Evolutionary conservation across 768 basidiomycete species (phyloP), one percentile per base, ranked within the genome.

Genomic region (Serendipita sp.): DNA sequence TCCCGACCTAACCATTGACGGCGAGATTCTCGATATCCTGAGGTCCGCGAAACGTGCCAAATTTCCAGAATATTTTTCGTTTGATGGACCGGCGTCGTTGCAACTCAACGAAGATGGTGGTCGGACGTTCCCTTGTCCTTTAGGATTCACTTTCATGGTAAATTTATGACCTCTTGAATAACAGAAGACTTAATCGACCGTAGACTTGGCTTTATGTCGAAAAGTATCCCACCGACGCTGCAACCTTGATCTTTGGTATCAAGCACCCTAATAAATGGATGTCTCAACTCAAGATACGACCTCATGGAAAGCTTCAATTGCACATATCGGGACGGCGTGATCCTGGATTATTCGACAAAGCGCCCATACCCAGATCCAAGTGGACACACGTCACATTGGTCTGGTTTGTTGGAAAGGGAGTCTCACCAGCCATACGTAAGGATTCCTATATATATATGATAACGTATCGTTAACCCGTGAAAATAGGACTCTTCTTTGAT

Each of bases 11-110:
- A 45, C 44, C 11, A 44, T 70, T 23, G 62, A 70, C 44, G 37
- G 65, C 3, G 64, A 68, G 45, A 68, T 88, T 40, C 71, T 91
- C 50, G 88, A 88, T 48, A 73, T 89, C 31, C 77, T 91, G 63
- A 81, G 86, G 4, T 78, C 80, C 52, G 83, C 82, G 2, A 84
- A 88, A 78, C 85, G 82, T 71, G 83, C 83, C 44, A 79, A 83
- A 37, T 91, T 89, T 90, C 82, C 86, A 0, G 81, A 83, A 64
- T 89, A 91, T 70, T 80, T 92, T 66, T 86, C 83, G 2, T 74
- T 91, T 68, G 83, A 83, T 70, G 78, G 79, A 1, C 71, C 75
- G 3, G 80, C 85, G 2, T 74, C 80, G 6, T 67, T 89, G 3
- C 74, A 76, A 2, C 70, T 85, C 36, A 72, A 73, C 0, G 79